Evolutionary conservation across 345 rosid species (phyloP), one percentile per base, ranked within the genome.

Genomic region (Eutrema heterophyllum): DNA sequence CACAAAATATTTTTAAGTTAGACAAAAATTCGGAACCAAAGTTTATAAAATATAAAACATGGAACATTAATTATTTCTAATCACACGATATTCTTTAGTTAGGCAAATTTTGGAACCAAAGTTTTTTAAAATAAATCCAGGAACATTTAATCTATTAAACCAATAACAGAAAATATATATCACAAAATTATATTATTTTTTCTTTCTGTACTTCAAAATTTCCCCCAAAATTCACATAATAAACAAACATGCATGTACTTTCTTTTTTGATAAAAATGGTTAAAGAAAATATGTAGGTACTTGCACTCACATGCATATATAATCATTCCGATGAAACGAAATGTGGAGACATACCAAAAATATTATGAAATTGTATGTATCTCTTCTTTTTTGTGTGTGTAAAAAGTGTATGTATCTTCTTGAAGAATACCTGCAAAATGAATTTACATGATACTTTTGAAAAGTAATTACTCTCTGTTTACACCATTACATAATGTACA

Each of bases 361-460:
- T 63, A 38, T 27, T 6, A 39, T 64, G 64, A 63, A 63, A 76
- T 45, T 76, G 32, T 16, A 55, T 16, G 52, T 70, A 70, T 63
- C 71, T 70, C 24, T 1, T 21, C 2, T 21, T 21, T 0, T 21
- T 21, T 21, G 0, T 21, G 24, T 21, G 24, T 21, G 24, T 21
- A 21, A 51, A 63, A 63, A 76, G 52, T 76, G 32, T 16, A 55
- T 16, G 52, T 70, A 70, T 63, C 71, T 70, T 76, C 71, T 45
- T 69, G 61, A 63, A 63, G 71, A 63, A 67, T 68, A 63, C 59
- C 65, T 46, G 30, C 16, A 69, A 29, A 69, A 13, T 11, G 41
- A 29, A 30, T 59, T 12, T 67, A 16, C 59, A 56, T 57, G 53
- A 66, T 66, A 68, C 11, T 43, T 75, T 60, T 51, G 14, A 41